phyloP scores from a whole-genome alignment of 1,139 yeast genomes.

The Lodderomyces orthopsilosis region DNA sequence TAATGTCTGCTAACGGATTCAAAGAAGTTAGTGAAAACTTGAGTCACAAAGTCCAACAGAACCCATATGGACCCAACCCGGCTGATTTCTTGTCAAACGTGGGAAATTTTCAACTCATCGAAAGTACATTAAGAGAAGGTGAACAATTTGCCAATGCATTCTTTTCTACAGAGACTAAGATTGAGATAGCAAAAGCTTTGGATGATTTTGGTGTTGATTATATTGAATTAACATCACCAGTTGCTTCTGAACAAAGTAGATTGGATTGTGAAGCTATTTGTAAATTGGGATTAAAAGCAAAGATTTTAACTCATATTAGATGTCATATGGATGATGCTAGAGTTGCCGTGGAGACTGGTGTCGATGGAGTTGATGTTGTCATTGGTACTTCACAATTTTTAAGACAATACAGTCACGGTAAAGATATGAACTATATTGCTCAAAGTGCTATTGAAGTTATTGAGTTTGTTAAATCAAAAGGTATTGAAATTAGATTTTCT shows the following conservation, averaged over 20 bases:
- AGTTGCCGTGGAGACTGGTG: conserved; percentile 97
- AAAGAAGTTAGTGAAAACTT: conserved; percentile 12
- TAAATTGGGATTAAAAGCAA: conserved; percentile 93
- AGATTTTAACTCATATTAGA: conserved; percentile 87
- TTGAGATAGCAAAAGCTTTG: conserved; percentile 94
- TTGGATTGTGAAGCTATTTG: conserved; percentile 96
- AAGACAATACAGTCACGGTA: conserved; percentile 94
- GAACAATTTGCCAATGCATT: conserved; percentile 98
- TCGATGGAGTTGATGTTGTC: conserved; percentile 98
- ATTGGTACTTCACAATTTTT: conserved; percentile 96
- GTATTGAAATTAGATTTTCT: conserved; percentile 94
- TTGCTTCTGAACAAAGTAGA: conserved; percentile 92
- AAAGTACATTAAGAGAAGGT: conserved; percentile 95
- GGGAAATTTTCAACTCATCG: conserved; percentile 84
- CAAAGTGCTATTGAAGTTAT: conserved; percentile 95
- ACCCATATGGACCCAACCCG: conserved; percentile 96
- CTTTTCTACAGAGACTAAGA: conserved; percentile 91
- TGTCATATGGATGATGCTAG: conserved; percentile 99
- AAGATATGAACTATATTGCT: conserved; percentile 98
- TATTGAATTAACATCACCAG: conserved; percentile 96
- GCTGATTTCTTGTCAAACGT: conserved; percentile 90
- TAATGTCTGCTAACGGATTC: conserved; percentile 8
- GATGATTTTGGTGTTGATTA: conserved; percentile 98
- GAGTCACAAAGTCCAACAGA: conserved; percentile 20
- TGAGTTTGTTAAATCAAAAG: conserved; percentile 95